Conservation (phyloP, 2,329 filamentous ascomycete genomes). For the Aspergillus spinulosporus region DNA sequence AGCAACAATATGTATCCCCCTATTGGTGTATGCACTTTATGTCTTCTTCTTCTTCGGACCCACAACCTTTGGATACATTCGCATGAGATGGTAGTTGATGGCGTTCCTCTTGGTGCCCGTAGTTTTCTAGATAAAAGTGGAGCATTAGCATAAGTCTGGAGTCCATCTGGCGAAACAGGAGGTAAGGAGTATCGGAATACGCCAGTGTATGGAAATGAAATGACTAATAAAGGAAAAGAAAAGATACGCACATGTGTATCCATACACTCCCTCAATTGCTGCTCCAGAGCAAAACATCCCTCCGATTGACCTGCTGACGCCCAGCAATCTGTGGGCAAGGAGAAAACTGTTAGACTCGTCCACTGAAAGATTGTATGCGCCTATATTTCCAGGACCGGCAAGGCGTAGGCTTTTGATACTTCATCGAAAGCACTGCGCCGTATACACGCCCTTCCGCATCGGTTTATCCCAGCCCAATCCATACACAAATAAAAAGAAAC, state of each 20-base stretch:
- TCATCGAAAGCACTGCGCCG: background rate
- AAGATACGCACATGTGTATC: constrained; percentile 66
- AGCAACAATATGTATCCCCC: background rate
- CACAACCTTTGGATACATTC: constrained; percentile 73
- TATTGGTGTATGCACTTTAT: constrained; percentile 20
- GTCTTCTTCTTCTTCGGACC: constrained; percentile 66
- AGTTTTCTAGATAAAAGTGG: constrained; percentile 51
- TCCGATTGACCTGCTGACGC: constrained; percentile 50
- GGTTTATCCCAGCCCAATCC: background rate
- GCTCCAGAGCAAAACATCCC: constrained; percentile 61
- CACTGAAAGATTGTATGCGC: background rate
- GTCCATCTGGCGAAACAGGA: background rate
- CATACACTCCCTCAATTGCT: constrained; percentile 69
- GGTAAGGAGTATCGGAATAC: no score
- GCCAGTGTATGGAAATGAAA: background rate
- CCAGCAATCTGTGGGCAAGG: constrained; percentile 44
- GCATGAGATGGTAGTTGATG: constrained; percentile 88
- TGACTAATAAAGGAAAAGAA: background rate
- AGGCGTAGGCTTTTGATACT: background rate
- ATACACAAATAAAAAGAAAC: no score
- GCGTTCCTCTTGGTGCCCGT: constrained; percentile 65
- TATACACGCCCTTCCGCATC: background rate
- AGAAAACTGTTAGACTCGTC: background rate
- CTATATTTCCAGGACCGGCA: background rate
- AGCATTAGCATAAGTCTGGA: background rate